Evolutionary conservation across 179 eudicot genomes (phyloP).

Genomic region (Dionaea muscipula): DNA sequence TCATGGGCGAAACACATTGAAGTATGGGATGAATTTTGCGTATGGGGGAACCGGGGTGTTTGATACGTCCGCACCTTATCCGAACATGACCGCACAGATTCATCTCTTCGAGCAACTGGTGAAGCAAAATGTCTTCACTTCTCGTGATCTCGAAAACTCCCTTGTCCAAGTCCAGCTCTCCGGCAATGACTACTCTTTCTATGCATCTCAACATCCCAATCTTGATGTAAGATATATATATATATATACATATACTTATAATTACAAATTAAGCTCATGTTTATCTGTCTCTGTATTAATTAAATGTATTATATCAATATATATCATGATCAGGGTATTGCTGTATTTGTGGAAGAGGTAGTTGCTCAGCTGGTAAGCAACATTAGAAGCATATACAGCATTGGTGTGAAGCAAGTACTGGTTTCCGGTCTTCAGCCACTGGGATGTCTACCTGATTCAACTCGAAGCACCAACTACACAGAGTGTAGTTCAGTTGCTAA

Average conservation of each 20-base stretch:
- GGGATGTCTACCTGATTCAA: constrained; percentile 55
- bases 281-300: too few relatives aligned
- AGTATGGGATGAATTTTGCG: constrained; percentile 62
- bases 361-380: constrained; percentile 37
- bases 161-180: constrained; percentile 45
- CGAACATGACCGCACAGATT: constrained; percentile 75
- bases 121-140: constrained; percentile 20
- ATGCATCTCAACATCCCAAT: constrained; percentile 10
- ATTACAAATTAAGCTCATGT: too few relatives aligned
- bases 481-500: constrained; percentile 47
- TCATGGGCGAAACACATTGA: constrained; percentile 16
- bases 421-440: constrained; percentile 55
- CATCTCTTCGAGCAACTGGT: constrained; percentile 32
- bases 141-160: constrained; percentile 32
- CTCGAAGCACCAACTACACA: constrained; percentile 24
- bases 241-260: too few relatives aligned
- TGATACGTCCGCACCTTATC: constrained; percentile 37
- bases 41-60: constrained; percentile 86
- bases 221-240: too few relatives aligned
- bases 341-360: constrained; percentile 28
- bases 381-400: constrained; percentile 27
- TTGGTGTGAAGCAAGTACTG: constrained; percentile 49
- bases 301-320: too few relatives aligned
- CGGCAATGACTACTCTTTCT: constrained; percentile 64
- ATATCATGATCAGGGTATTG: too few relatives aligned